phyloP scores from a whole-genome alignment of 257 asterid genomes.

The Fraxinus anomala region DNA sequence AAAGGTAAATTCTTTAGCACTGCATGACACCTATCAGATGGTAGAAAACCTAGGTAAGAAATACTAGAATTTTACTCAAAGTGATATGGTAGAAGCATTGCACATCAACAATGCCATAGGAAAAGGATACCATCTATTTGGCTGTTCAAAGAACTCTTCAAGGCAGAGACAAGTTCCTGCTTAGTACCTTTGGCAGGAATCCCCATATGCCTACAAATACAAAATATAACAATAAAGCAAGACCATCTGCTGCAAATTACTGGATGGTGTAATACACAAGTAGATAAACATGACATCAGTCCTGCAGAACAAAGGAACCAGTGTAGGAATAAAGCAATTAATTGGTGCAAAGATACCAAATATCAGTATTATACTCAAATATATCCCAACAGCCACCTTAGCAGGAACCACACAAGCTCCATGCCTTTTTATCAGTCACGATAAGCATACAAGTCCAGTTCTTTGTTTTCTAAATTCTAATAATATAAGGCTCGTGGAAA shows the following conservation, averaged over 20 bases:
- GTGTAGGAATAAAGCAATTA: not conserved
- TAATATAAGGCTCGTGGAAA: not conserved
- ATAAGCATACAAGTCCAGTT: not conserved
- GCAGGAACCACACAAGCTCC: not conserved
- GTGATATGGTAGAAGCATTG: constrained; percentile 2
- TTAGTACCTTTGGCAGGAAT: constrained; percentile 60
- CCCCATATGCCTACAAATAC: constrained; percentile 48
- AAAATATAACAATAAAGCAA: constrained; percentile 8
- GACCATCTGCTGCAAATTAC: constrained; percentile 16
- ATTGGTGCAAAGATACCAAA: not conserved
- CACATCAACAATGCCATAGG: constrained; percentile 1
- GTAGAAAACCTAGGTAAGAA: not conserved
- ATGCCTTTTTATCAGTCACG: not conserved
- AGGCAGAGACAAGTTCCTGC: constrained; percentile 50
- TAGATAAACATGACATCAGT: constrained; percentile 1
- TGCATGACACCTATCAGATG: constrained; percentile 6
- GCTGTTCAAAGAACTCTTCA: constrained; percentile 46
- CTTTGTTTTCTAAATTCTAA: not conserved
- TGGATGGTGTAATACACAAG: not conserved
- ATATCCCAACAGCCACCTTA: not conserved
- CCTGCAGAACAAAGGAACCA: not conserved
- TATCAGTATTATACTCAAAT: not conserved
- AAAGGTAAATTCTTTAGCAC: constrained; percentile 13
- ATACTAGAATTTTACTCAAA: not conserved
- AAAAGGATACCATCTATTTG: constrained; percentile 50